Evolutionary conservation across 495 filamentous ascomycete genomes (phyloP), one percentile per base, ranked within the genome.

Genomic region (Aspergillus leporis): DNA sequence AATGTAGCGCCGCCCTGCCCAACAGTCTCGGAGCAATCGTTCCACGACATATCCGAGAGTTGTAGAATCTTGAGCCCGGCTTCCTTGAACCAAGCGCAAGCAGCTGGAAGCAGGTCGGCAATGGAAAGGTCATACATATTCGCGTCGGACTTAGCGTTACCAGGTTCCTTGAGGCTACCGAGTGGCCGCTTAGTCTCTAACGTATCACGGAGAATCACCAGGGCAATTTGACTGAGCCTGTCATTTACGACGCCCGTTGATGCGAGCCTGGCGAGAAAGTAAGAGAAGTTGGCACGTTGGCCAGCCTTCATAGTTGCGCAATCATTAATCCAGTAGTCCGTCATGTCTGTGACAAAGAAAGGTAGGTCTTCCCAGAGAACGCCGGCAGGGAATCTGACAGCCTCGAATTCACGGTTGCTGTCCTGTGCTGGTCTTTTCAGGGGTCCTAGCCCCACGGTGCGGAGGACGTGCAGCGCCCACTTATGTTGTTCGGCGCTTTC

Each of bases 331-430:
- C 56, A 59, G 49, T 23, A 59, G 13, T 59, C 56, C 5, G 56
- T 59, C 56, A 59, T 59, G 36, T 59, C 56, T 2, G 31, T 46
- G 8, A 23, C 56, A 5, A 59, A 21, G 40, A 43, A 59, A 5
- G 56, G 49, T 16, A 59, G 48, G 30, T 53, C 56, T 46, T 59
- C 53, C 56, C 56, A 59, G 21, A 59, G 23, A 9, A 48, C 30
- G 14, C 56, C 56, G 8, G 16, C 49, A 14, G 40, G 34, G 5
- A 48, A 53, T 46, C 49, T 25, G 5, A 49, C 56, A 32, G 53
- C 53, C 25, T 59, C 56, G n/a, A 59, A 28, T 3, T 6, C 6
- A 28, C 6, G 25, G 25, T 28, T 28, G 25, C 6, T 6, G 25
- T 3, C 25, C 25, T 28, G 25, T 28, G 25, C 25, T 3, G 25